phyloP scores from a whole-genome alignment of 2,329 filamentous ascomycete genomes.

The Zasmidium angulare region DNA sequence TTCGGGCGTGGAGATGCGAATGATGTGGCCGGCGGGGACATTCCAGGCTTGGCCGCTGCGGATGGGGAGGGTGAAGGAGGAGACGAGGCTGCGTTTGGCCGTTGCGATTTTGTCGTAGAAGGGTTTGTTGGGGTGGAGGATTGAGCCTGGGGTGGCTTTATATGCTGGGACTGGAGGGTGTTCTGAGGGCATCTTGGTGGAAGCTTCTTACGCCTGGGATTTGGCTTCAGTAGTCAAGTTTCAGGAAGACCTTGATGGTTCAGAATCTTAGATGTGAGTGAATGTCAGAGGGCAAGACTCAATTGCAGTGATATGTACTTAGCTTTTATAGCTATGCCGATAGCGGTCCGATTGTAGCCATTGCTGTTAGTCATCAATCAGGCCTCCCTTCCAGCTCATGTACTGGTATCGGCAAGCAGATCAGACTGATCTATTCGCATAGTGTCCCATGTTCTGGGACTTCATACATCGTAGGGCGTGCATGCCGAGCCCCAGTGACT shows the following conservation, averaged over 20 bases:
- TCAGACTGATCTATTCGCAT: not conserved
- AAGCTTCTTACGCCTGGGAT: no score
- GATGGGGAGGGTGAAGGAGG: conserved; percentile 60
- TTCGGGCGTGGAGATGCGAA: conserved; percentile 64
- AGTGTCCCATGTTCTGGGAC: not conserved
- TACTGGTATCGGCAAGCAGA: no score
- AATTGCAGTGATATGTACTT: not conserved
- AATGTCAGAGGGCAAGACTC: not conserved
- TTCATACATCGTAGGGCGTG: not conserved
- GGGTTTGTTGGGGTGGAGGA: conserved; percentile 28
- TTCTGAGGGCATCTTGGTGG: conserved; percentile 6
- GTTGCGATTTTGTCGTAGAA: conserved; percentile 31
- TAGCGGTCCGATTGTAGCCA: conserved; percentile 2
- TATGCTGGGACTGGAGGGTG: conserved; percentile 34
- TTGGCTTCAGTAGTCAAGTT: no score
- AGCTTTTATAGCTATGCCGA: conserved; percentile 4
- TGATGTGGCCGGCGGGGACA: conserved; percentile 66
- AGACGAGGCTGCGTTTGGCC: conserved; percentile 24
- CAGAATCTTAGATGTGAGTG: conserved; percentile 2
- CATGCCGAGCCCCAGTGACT: no score
- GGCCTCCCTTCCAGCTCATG: not conserved
- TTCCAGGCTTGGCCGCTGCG: conserved; percentile 73
- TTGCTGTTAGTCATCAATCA: conserved; percentile 10
- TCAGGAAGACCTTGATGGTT: conserved; percentile 7
- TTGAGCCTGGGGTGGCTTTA: conserved; percentile 29